phyloP scores from a whole-genome alignment of 2,329 filamentous ascomycete genomes.

The Dothideomycetes sp. region DNA sequence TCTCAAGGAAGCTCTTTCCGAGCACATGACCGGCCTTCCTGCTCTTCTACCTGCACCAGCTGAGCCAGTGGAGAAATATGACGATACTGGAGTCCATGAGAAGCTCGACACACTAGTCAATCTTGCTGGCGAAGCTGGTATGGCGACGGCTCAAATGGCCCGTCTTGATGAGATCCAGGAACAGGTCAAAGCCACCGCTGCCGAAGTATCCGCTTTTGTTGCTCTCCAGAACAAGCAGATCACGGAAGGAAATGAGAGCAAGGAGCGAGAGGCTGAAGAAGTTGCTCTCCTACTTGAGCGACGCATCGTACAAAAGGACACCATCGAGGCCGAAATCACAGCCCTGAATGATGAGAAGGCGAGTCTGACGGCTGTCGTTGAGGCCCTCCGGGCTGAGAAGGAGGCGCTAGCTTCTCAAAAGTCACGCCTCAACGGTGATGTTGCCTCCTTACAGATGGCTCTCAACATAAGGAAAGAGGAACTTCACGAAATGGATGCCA shows the following conservation, averaged over 20 bases:
- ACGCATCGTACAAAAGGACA: slow-evolving; percentile 54
- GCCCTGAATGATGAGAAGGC: slow-evolving; percentile 35
- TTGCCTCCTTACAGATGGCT: slow-evolving; percentile 84
- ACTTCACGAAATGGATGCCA: slow-evolving; percentile 77
- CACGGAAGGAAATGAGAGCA: slow-evolving; percentile 65
- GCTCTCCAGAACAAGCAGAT: slow-evolving; percentile 64
- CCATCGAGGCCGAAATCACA: slow-evolving; percentile 37
- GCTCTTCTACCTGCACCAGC: slow-evolving; percentile 32
- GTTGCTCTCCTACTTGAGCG: slow-evolving; percentile 72
- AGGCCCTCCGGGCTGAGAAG: slow-evolving; percentile 53
- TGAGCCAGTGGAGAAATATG: slow-evolving; percentile 48
- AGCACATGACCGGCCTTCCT: slow-evolving; percentile 19
- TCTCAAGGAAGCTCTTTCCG: slow-evolving; percentile 5
- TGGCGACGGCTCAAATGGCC: slow-evolving; percentile 64
- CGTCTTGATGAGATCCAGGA: slow-evolving; percentile 82
- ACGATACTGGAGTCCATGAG: slow-evolving; percentile 50
- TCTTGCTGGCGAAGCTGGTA: slow-evolving; percentile 53
- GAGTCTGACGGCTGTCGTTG: slow-evolving; percentile 40
- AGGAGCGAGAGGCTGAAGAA: slow-evolving; percentile 69
- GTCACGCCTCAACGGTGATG: slow-evolving; percentile 68
- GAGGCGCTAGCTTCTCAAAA: slow-evolving; percentile 70
- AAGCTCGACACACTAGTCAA: slow-evolving; percentile 46
- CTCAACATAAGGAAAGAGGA: slow-evolving; percentile 82
- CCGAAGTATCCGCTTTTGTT: slow-evolving; percentile 75
- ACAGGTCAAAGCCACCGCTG: slow-evolving; percentile 73